Percentiles rank a stretch among this genome's conserved stretches.
These are phyloP conservation scores for Begonia loranthoides DNA, from an alignment of 306 rosid genomes.

Conservation along the genomic window DNA sequence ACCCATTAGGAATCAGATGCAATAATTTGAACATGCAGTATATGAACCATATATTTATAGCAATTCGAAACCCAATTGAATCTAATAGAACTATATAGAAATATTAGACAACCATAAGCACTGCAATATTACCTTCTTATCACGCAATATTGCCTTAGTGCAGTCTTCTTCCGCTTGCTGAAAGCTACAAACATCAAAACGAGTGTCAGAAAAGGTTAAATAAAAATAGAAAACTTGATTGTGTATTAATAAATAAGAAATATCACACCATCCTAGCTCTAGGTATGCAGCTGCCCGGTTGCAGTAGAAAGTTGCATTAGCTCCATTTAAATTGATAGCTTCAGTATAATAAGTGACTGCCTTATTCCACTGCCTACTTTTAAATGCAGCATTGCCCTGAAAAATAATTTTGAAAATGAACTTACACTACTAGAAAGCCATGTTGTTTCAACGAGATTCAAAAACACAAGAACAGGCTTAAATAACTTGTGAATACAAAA, in stretches of 20 bases:
- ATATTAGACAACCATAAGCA: not conserved
- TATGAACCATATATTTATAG: too few species aligned
- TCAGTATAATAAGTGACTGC: constrained; percentile 61
- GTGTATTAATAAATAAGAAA: constrained; percentile 5
- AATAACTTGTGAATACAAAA: not conserved
- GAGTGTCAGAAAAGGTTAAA: constrained; percentile 1
- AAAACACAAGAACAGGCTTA: too few species aligned
- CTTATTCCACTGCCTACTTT: constrained; percentile 61
- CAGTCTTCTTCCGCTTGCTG: constrained; percentile 92
- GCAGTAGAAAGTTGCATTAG: constrained; percentile 50
- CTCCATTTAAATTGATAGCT: constrained; percentile 56
- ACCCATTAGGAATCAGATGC: not conserved
- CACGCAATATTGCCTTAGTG: constrained; percentile 47
- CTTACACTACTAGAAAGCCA: too few species aligned
- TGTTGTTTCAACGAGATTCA: not conserved
- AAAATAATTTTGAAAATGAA: not conserved
- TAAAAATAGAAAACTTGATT: not conserved
- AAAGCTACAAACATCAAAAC: constrained; percentile 41
- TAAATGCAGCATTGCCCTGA: constrained; percentile 85
- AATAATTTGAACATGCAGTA: not conserved
- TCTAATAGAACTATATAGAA: too few species aligned
- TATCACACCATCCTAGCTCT: constrained; percentile 64
- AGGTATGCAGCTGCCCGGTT: constrained; percentile 89
- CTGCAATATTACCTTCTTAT: constrained; percentile 56
- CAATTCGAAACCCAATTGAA: too few species aligned